Evolutionary conservation across 2,329 filamentous ascomycete species (phyloP), one percentile per base, ranked within the genome.

Genomic region (Rachicladosporium sp.): DNA sequence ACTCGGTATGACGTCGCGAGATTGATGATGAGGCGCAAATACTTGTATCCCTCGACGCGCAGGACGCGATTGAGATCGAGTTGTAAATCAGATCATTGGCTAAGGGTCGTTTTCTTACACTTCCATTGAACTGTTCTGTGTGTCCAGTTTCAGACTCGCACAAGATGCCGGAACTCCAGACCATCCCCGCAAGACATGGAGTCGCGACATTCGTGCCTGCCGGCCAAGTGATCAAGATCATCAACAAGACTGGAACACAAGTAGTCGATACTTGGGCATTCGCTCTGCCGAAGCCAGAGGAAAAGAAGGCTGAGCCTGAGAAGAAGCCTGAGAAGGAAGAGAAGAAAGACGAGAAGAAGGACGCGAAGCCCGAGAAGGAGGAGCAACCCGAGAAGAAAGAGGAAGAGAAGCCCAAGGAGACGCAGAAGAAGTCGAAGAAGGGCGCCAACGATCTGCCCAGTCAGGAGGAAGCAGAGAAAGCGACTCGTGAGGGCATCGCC

Each of bases 181-280:
- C 61, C 2, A 68, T 70, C 39, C 66, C 65, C 8, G 67, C 67
- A 12, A 59, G 66, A 37, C 66, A 69, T 56, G 67, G 66, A 45
- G 65, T 65, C 6, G 67, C 67, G 8, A 70, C 67, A 1, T 69
- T 68, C 42, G 67, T 70, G 41, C 67, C 67, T 4, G 57, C 62
- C 13, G 67, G 66, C 12, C 58, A 65, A 40, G 62, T 59, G 2
- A 67, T 70, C 53, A 69, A 69, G 50, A 65, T 70, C 32, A 61
- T 69, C 41, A 69, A 69, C 41, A 67, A 64, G 1, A 68, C 66
- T 43, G 67, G 67, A n/a, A 63, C 62, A 34, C 67, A 70, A 52
- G 63, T 67, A 7, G 58, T 69, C 15, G 66, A 67, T 42, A 66
- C 64, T 15, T 70, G 67, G 67, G 67, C 65, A 0, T 69, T 70